These are phyloP conservation scores for Euphorbia pulcherrima DNA, from an alignment of 345 rosid genomes.

Conservation along the genomic window DNA sequence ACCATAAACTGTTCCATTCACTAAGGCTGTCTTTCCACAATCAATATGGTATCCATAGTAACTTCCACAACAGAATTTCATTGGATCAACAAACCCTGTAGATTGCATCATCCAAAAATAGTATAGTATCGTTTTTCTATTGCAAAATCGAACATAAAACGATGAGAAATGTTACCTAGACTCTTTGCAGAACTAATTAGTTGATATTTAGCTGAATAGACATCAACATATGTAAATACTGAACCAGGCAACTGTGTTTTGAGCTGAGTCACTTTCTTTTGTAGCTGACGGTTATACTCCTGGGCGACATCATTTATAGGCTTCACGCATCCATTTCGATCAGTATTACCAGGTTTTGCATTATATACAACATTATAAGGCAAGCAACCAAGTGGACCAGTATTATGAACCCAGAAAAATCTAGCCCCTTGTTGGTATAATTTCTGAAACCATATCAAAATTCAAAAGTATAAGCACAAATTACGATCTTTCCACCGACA, in stretches of 20 bases:
- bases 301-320: constrained; percentile 52
- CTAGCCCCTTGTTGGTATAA: constrained; percentile 68
- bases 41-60: constrained; percentile 52
- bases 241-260: constrained; percentile 44
- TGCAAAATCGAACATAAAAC: neutral
- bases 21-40: constrained; percentile 57
- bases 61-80: constrained; percentile 66
- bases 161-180: constrained; percentile 38
- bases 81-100: constrained; percentile 64
- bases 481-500: neutral
- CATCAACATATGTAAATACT: constrained; percentile 56
- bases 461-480: neutral
- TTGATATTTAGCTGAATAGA: constrained; percentile 57
- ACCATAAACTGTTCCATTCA: constrained; percentile 63
- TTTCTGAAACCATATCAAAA: constrained; percentile 35
- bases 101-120: neutral
- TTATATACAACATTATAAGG: constrained; percentile 38
- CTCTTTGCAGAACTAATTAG: constrained; percentile 44
- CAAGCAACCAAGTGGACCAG: constrained; percentile 76
- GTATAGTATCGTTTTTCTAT: neutral
- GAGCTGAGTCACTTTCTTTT: constrained; percentile 37
- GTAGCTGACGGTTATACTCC: constrained; percentile 67
- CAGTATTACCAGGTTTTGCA: constrained; percentile 35
- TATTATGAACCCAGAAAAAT: constrained; percentile 75
- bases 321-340: constrained; percentile 55